Evolutionary conservation across 345 rosid genomes (phyloP), one percentile per base, ranked within the genome.

Genomic region (Rhodomyrtus tomentosa): DNA sequence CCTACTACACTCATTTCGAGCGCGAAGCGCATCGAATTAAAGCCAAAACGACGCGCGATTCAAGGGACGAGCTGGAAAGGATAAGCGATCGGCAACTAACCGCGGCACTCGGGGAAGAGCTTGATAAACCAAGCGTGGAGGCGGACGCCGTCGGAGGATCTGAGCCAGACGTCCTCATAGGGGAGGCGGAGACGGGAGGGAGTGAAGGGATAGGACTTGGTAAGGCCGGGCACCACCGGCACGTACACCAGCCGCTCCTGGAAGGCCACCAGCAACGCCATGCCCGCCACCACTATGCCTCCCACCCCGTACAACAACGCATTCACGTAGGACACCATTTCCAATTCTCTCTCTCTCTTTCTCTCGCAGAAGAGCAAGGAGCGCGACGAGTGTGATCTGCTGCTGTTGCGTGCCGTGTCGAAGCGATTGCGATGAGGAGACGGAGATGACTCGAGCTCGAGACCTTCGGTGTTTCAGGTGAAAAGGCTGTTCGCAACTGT

Each of bases 81-180:
- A 20, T 38, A 54, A 72, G 80, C 36, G 72, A 18, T 27, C 42
- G 83, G 12, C 7, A 55, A 52, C 54, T 59, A 50, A 97, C 99
- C 99, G 91, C 89, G 94, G 91, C 96, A 91, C 1, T 92, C 91
- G 51, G 99, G 96, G 80, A 91, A 87, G 90, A 94, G 90, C 88
- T 92, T 97, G 93, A 97, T 94, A 91, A 97, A 95, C 99, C 99
- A 97, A 80, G 99, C 88, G 85, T 97, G 99, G 76, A 97, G 99
- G 40, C 93, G 95, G 81, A 94, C 90, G 52, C 99, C 99, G 81
- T 97, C 99, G 49, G 98, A 90, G 87, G 99, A 93, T 90, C 88
- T 89, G 88, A 97, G 98, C 99, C 99, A 97, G 81, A 97, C 95
- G 85, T 97, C 99, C 84, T 97, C 98, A 90, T 94, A 97, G 50